A percentile compares a stretch with the other conserved stretches of the same genome.
Conservation (phyloP, 345 rosid species). For the Gossypium sturtianum region DNA sequence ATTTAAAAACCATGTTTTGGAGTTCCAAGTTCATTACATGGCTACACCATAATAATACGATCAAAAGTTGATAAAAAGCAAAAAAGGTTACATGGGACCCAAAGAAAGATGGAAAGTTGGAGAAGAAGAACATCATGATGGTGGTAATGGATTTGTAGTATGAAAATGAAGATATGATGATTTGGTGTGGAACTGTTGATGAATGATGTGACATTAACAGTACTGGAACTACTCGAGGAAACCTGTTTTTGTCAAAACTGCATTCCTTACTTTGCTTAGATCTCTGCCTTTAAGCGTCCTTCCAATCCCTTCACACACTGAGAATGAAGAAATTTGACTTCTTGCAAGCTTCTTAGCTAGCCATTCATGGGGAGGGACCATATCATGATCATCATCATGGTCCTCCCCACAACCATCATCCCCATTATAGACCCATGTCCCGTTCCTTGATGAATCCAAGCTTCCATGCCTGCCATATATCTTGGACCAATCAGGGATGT, state of each 20-base stretch:
- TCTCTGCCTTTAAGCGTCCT: conserved; percentile 98
- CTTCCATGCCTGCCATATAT: conserved; percentile 48
- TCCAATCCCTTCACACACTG: conserved; percentile 88
- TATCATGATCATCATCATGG: conserved; percentile 24
- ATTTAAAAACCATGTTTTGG: not conserved
- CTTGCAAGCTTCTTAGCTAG: conserved; percentile 76
- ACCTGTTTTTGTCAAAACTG: conserved; percentile 79
- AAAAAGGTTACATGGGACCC: conserved; percentile 32
- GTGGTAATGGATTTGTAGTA: not conserved
- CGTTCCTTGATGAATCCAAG: conserved; percentile 14
- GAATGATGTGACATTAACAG: not conserved
- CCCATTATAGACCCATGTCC: conserved; percentile 22
- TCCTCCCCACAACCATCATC: conserved; percentile 17
- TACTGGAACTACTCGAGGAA: conserved; percentile 81
- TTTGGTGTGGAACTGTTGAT: conserved; percentile 12
- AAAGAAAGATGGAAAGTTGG: conserved; percentile 21
- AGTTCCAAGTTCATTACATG: conserved; percentile 3
- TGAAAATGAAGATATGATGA: conserved; percentile 31
- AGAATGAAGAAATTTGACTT: conserved; percentile 77
- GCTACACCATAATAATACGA: not conserved
- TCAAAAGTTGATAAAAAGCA: conserved; percentile 13
- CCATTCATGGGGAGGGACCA: conserved; percentile 96
- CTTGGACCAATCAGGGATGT: conserved; percentile 93
- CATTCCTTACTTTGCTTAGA: conserved; percentile 88
- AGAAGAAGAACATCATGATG: not conserved